phyloP scores from a whole-genome alignment of 177 flowering plant species.

The Vitis hybrid region DNA sequence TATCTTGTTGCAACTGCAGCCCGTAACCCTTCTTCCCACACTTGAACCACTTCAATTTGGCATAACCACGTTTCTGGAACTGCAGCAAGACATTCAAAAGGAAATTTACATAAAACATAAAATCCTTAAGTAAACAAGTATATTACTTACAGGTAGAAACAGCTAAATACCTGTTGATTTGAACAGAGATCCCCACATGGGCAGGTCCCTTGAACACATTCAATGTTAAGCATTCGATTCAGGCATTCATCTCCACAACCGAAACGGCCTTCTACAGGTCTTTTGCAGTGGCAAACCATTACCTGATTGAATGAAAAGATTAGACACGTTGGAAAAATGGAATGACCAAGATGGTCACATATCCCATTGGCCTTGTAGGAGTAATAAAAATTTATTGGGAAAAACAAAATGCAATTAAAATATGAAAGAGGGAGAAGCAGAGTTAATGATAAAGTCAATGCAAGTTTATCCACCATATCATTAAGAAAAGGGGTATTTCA shows the following conservation, averaged over 20 bases:
- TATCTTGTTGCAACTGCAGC: slow-evolving; percentile 64
- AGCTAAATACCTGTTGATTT: slow-evolving; percentile 76
- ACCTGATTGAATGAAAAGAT: slow-evolving; percentile 44
- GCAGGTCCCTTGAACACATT: slow-evolving; percentile 89
- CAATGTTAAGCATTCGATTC: slow-evolving; percentile 95
- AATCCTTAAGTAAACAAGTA: neutral
- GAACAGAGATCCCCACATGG: slow-evolving; percentile 94
- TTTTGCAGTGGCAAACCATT: slow-evolving; percentile 96
- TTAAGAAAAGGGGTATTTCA: neutral
- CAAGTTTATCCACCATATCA: neutral
- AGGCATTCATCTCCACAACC: slow-evolving; percentile 93
- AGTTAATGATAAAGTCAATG: neutral
- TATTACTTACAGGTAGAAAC: neutral
- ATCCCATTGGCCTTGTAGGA: neutral
- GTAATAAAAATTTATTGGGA: neutral
- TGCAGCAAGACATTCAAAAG: slow-evolving; percentile 34
- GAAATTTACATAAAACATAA: slow-evolving; percentile 3
- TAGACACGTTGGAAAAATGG: neutral
- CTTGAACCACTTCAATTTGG: slow-evolving; percentile 53
- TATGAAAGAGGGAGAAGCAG: neutral
- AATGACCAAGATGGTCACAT: neutral
- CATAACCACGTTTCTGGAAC: slow-evolving; percentile 90
- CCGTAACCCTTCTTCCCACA: slow-evolving; percentile 96
- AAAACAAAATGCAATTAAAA: neutral
- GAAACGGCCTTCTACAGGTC: slow-evolving; percentile 57